Evolutionary conservation across 192 early-diverging fungal genomes (phyloP).

Genomic region (Gonapodya prolifera): DNA sequence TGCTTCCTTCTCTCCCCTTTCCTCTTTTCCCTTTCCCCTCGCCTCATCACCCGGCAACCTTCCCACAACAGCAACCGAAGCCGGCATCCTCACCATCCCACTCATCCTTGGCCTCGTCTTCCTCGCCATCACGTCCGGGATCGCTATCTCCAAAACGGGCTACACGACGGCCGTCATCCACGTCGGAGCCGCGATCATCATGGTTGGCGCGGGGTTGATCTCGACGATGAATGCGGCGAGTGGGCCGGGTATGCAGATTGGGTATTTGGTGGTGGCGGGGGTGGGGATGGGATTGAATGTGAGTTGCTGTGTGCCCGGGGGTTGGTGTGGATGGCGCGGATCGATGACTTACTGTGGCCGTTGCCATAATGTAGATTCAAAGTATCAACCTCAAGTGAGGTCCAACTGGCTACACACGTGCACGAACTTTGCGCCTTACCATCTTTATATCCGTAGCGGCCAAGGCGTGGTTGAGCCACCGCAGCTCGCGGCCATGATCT

Average conservation of each 20-base stretch:
- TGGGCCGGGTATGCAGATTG: constrained; percentile 31
- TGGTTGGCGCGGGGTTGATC: constrained; percentile 42
- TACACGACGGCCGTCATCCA: constrained; percentile 29
- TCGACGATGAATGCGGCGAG: constrained; percentile 36
- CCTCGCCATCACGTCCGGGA: constrained; percentile 34
- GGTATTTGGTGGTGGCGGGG: constrained; percentile 34
- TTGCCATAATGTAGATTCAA: background rate
- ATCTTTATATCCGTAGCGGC: background rate
- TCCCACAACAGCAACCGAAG: background rate
- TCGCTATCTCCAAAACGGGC: constrained; percentile 37
- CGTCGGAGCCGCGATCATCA: constrained; percentile 35
- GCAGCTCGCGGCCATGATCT: background rate
- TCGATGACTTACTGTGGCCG: background rate
- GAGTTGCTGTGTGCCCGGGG: background rate
- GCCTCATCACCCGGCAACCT: too few relatives aligned
- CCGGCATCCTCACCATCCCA: constrained; percentile 48
- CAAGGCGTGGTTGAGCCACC: background rate
- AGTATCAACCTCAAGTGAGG: background rate
- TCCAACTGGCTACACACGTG: background rate
- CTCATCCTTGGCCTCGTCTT: constrained; percentile 39
- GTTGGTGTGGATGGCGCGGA: background rate
- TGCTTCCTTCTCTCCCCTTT: too few relatives aligned
- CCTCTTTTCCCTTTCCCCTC: too few relatives aligned
- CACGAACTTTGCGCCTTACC: background rate
- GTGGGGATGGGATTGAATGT: constrained; percentile 36